Evolutionary conservation across 176 grass and related monocot genomes (phyloP), one percentile per base, ranked within the genome.

Genomic region (Eragrostis nindensis): DNA sequence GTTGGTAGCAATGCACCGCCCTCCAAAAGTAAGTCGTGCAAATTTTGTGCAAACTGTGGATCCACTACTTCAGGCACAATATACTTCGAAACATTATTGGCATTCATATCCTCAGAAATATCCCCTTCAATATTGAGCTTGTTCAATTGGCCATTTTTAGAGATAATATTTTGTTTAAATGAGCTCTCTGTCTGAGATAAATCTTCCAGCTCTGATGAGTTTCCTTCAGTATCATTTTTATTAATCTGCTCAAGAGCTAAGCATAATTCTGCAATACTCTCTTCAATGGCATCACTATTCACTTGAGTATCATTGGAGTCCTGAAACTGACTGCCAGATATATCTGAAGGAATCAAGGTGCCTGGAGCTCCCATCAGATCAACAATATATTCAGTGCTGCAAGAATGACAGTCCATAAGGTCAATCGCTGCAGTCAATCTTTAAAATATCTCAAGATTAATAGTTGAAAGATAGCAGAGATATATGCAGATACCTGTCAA

Each of bases 301-400:
- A 91, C 84, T 75, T 91, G 87, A 82, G 62, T 87, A 79, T 80
- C 88, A 65, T 93, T 90, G 73, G 90, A 92, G 40, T 86, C 85
- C 73, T 94, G 90, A 86, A 99, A 86, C 84, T 84, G 80, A 73
- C 84, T 90, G 46, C 80, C 73, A 76, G 93, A 86, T 87, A 85
- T 95, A 77, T 99, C 96, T 65, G 93, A 88, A 73, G 96, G 96
- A 66, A 99, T 99, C 84, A 99, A 92, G 76, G 93, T 86, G 49
- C 92, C 93, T 71, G 96, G 96, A 88, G 93, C 96, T 61, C 96
- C 92, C 96, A 99, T 99, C 49, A 99, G 85, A 87, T 99, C 96
- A 80, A 99, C 80, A 40, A 99, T 99, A 67, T 93, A 99, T 84
- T 99, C 93, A 43, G 82, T 91, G 89, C 81, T 82, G 82, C 47